These are phyloP conservation scores for Isabelozyma pseudorhagii DNA, from an alignment of 805 yeast species.

Conservation along the genomic window DNA sequence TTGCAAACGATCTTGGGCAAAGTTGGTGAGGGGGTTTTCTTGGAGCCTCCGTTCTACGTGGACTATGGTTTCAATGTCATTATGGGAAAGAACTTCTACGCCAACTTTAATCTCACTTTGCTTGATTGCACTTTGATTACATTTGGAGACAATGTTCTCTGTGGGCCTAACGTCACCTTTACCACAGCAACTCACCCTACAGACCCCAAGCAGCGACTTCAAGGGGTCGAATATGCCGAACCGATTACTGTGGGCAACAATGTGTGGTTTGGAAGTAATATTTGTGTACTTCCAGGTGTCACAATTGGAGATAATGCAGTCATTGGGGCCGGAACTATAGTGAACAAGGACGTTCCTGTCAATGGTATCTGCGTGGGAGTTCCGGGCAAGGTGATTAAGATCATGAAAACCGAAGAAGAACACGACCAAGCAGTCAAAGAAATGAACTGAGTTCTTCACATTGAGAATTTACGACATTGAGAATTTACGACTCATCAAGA, in stretches of 20 bases:
- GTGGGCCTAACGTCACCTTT: slow-evolving; percentile 63
- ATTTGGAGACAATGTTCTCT: slow-evolving; percentile 56
- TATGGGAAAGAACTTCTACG: slow-evolving; percentile 57
- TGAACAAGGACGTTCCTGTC: slow-evolving; percentile 54
- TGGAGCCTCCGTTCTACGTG: slow-evolving; percentile 60
- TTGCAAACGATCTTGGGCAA: slow-evolving; percentile 47
- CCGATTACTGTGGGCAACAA: slow-evolving; percentile 61
- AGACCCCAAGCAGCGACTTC: slow-evolving; percentile 42
- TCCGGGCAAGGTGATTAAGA: slow-evolving; percentile 50
- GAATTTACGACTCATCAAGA: background rate
- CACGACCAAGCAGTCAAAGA: background rate
- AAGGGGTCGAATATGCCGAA: slow-evolving; percentile 50
- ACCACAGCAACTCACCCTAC: slow-evolving; percentile 65
- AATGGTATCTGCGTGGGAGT: slow-evolving; percentile 59
- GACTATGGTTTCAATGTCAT: slow-evolving; percentile 66
- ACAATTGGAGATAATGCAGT: slow-evolving; percentile 60
- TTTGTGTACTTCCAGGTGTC: slow-evolving; percentile 60
- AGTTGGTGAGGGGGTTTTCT: slow-evolving; percentile 32
- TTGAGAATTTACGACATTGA: background rate
- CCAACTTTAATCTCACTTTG: slow-evolving; percentile 54
- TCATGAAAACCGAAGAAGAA: background rate
- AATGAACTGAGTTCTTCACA: background rate
- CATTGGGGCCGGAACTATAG: slow-evolving; percentile 69
- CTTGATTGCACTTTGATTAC: slow-evolving; percentile 60
- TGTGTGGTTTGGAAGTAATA: slow-evolving; percentile 66